A percentile compares a stretch with the other conserved stretches of the same genome.
Conservation (phyloP, 2,329 filamentous ascomycete species). For the Helminthosporium solani region DNA sequence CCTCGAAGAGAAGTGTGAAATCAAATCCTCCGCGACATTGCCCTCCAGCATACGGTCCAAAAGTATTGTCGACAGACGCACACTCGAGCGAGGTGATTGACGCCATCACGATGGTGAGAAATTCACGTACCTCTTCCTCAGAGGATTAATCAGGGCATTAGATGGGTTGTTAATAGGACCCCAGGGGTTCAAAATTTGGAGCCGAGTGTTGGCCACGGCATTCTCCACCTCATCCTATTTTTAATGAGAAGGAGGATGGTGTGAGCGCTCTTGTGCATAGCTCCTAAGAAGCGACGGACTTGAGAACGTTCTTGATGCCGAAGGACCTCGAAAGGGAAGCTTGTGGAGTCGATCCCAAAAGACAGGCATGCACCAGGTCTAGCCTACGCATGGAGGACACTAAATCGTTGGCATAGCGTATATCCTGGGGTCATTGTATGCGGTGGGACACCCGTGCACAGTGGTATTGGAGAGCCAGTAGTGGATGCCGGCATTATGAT, state of each 20-base stretch:
- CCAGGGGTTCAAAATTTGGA: constrained; percentile 16
- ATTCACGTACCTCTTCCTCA: constrained; percentile 23
- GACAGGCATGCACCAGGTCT: background rate
- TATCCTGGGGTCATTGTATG: no score
- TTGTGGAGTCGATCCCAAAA: constrained; percentile 9
- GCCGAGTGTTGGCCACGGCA: constrained; percentile 14
- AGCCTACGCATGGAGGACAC: no score
- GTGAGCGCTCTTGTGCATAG: constrained; percentile 15
- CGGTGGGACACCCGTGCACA: background rate
- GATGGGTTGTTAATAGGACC: constrained; percentile 18
- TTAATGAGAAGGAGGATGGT: constrained; percentile 24
- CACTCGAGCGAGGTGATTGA: constrained; percentile 18
- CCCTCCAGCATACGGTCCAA: constrained; percentile 34
- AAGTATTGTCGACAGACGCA: constrained; percentile 30
- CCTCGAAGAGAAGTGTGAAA: constrained; percentile 42
- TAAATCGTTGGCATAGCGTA: no score
- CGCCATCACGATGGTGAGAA: constrained; percentile 23
- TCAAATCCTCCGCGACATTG: constrained; percentile 41
- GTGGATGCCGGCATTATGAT: background rate
- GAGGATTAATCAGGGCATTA: constrained; percentile 20
- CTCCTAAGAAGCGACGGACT: constrained; percentile 20
- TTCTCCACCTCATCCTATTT: constrained; percentile 12
- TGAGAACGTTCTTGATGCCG: constrained; percentile 8
- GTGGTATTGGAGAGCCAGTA: background rate
- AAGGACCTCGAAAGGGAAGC: constrained; percentile 14